Percentiles rank a stretch among this genome's conserved stretches.
phyloP scores from a whole-genome alignment of 2,329 filamentous ascomycete species.

The Cladosporium sphaerospermum region DNA sequence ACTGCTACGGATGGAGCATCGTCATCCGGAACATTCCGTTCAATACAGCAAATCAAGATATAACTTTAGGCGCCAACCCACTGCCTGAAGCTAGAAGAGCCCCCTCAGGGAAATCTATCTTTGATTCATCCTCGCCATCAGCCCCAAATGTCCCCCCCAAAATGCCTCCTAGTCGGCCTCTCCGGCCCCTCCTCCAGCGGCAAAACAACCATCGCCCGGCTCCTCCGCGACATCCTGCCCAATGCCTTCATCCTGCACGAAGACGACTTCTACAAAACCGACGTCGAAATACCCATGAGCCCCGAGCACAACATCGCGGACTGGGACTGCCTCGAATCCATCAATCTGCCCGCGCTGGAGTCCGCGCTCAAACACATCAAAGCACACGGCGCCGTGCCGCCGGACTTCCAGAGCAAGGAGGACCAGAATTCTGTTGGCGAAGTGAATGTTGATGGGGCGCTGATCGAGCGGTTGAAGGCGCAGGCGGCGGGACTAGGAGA shows the following conservation, averaged over 20 bases:
- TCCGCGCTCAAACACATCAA: conserved; percentile 65
- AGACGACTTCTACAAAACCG: conserved; percentile 90
- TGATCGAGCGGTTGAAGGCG: conserved; percentile 27
- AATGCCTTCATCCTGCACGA: conserved; percentile 79
- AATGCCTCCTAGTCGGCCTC: conserved; percentile 59
- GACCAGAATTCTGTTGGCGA: conserved; percentile 48
- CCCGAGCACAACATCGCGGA: conserved; percentile 56
- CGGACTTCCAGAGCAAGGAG: conserved; percentile 50
- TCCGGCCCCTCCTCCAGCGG: conserved; percentile 89
- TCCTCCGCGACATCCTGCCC: conserved; percentile 72
- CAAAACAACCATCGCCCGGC: conserved; percentile 85
- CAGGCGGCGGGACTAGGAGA: conserved; percentile 20
- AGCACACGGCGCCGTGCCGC: conserved; percentile 56
- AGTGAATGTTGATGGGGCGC: conserved; percentile 33
- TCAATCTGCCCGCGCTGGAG: conserved; percentile 65
- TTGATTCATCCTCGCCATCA: no score
- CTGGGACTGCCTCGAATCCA: conserved; percentile 82
- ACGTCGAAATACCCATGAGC: conserved; percentile 55
- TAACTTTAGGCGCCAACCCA: no score
- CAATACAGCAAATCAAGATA: no score
- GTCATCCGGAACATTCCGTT: no score
- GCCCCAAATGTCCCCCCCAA: neutral
- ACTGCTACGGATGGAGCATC: no score
- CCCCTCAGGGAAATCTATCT: no score
- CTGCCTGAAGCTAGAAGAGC: no score